Percentiles rank a stretch among this genome's conserved stretches.
Conservation (phyloP, 2,329 filamentous ascomycete genomes). For the Botryotinia narcissicola region DNA sequence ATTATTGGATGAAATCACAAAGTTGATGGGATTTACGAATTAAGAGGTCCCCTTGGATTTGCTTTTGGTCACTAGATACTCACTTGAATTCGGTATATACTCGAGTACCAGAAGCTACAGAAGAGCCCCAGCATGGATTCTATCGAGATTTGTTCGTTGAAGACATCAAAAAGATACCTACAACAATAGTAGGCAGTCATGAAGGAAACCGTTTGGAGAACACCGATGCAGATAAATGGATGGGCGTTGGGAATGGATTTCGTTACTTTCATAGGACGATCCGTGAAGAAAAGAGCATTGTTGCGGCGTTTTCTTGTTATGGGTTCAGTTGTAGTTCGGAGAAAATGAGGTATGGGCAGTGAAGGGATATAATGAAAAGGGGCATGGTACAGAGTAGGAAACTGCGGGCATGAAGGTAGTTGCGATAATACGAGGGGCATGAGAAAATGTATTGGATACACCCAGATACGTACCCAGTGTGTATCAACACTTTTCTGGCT, state of each 20-base stretch:
- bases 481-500: neutral
- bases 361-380: neutral
- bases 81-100: neutral
- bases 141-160: neutral
- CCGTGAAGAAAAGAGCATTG: neutral
- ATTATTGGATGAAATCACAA: constrained; percentile 85
- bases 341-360: neutral
- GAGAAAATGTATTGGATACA: neutral
- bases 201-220: neutral
- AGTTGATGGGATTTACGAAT: constrained; percentile 51
- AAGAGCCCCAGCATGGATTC: neutral
- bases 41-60: constrained; percentile 1
- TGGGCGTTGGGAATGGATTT: constrained; percentile 1
- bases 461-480: neutral
- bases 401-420: neutral
- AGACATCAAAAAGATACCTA: neutral
- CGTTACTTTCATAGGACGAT: neutral
- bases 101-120: neutral
- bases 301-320: constrained; percentile 6
- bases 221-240: neutral
- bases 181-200: neutral
- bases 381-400: neutral
- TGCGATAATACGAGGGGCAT: neutral
- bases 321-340: neutral
- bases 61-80: neutral